Evolutionary conservation across 371 early-diverging fungal genomes (phyloP), one percentile per base, ranked within the genome.

Genomic region (Globomyces sp.): DNA sequence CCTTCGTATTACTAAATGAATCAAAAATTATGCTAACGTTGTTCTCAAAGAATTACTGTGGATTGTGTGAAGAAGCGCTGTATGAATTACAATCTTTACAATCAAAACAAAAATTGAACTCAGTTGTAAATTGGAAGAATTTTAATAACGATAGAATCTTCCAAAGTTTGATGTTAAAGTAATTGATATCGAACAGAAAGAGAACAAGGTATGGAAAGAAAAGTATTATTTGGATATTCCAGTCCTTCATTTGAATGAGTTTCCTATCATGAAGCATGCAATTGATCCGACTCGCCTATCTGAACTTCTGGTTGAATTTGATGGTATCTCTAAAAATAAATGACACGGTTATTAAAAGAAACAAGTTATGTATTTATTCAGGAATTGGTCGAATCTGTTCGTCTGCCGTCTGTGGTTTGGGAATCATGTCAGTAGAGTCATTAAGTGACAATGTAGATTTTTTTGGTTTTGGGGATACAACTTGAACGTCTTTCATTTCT

Each of bases 21-120:
- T 24, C 24, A 24, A 24, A 24, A 24, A 24, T 24, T 24, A 24
- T 24, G 24, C 24, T 55, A 55, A 41, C 40, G 55, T 13, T 55
- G 55, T 55, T 55, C 40, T 39, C 39, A 8, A 55, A 55, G 40
- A 55, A 55, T 36, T 55, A 55, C 39, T 55, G 55, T 13, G 55
- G 55, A 4, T 13, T 55, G 4, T 55, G 55, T 55, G 55, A 55
- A 55, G 55, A 55, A 55, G 55, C 55, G 24, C 55, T 55, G 5
- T 55, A 39, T 13, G 39, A 55, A 37, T 39, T 55, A 24, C 36
- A 39, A 37, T 41, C 36, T 8, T 39, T 55, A 3, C 55, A 55
- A 13, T 4, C 34, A 55, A 39, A 24, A 37, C 13, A 55, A 39
- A 36, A 36, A 24, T 24, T 24, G 24, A 24, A 24, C 24, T 24